These are phyloP conservation scores for Sporisorium exsertum DNA, from an alignment of 1,284 basidiomycete genomes.

Conservation along the genomic window DNA sequence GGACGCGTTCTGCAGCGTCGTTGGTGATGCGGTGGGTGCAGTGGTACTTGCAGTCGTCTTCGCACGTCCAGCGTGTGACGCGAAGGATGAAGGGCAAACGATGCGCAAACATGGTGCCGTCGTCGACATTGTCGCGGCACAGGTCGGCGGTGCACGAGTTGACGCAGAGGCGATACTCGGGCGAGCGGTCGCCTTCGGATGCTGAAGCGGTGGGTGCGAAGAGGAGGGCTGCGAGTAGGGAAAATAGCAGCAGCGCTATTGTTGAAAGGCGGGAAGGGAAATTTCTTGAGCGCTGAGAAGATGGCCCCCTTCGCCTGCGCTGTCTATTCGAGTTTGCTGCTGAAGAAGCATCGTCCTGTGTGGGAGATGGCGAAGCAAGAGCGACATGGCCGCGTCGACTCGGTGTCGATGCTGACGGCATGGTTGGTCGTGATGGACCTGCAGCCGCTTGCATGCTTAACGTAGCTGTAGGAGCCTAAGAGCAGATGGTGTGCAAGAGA, in stretches of 20 bases:
- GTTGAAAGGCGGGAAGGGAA: constrained; percentile 3
- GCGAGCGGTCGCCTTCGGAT: constrained; percentile 65
- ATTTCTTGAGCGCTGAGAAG: background rate
- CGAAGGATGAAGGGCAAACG: constrained; percentile 74
- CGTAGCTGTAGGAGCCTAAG: too few relatives aligned
- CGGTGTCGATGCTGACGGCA: background rate
- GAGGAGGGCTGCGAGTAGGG: constrained; percentile 16
- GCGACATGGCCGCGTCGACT: background rate
- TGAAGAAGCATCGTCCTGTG: background rate
- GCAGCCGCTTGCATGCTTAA: constrained; percentile 1
- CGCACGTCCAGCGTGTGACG: constrained; percentile 77
- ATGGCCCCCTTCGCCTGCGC: background rate
- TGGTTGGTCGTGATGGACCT: constrained; percentile 18
- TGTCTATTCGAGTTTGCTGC: background rate
- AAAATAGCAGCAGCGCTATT: constrained; percentile 11
- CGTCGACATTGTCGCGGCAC: constrained; percentile 60
- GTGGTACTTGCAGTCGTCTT: constrained; percentile 86
- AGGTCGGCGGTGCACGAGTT: constrained; percentile 58
- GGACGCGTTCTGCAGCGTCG: constrained; percentile 71
- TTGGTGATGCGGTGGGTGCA: constrained; percentile 88
- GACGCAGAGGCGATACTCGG: constrained; percentile 61
- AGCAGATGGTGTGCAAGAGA: background rate
- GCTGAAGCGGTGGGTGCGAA: constrained; percentile 27
- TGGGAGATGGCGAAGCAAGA: background rate
- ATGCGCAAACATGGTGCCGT: constrained; percentile 53